Evolutionary conservation across 129 eudicot species (phyloP).

Genomic region (Helichrysum umbraculigerum): DNA sequence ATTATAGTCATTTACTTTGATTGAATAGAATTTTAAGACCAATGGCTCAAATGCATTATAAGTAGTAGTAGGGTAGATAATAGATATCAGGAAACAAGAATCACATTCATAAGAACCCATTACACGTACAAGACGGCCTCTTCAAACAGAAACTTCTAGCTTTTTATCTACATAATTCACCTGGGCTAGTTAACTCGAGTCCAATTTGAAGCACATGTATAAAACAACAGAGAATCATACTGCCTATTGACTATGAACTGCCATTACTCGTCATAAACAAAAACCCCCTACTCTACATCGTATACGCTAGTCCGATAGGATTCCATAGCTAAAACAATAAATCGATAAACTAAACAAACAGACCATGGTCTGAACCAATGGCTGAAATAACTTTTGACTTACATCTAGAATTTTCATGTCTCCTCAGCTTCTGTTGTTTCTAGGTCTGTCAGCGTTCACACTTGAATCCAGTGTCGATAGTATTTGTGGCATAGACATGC

Average conservation of each 20-base stretch:
- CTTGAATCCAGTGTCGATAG: slow-evolving; percentile 67
- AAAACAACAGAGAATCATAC: slow-evolving; percentile 14
- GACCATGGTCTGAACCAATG: slow-evolving; percentile 8
- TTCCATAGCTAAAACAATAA: slow-evolving; percentile 14
- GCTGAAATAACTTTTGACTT: slow-evolving; percentile 1
- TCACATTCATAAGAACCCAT: slow-evolving; percentile 5
- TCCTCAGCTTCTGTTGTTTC: slow-evolving; percentile 53
- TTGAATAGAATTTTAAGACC: too few relatives aligned
- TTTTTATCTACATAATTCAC: slow-evolving; percentile 39
- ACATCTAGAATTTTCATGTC: not conserved
- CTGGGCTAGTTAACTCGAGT: slow-evolving; percentile 9
- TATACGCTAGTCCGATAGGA: slow-evolving; percentile 23
- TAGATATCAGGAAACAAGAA: not conserved
- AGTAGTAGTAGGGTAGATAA: too few relatives aligned
- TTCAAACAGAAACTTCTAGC: slow-evolving; percentile 20
- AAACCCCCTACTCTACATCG: slow-evolving; percentile 11
- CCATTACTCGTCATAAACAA: slow-evolving; percentile 17
- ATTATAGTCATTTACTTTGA: too few relatives aligned
- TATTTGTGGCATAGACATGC: slow-evolving; percentile 97
- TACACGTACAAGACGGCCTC: not conserved
- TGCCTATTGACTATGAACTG: slow-evolving; percentile 14
- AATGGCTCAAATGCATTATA: too few relatives aligned
- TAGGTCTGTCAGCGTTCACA: slow-evolving; percentile 44
- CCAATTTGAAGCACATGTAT: slow-evolving; percentile 21
- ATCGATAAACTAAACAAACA: slow-evolving; percentile 3